phyloP scores from a whole-genome alignment of 192 early-diverging fungal genomes.

The Coemansia sp. region DNA sequence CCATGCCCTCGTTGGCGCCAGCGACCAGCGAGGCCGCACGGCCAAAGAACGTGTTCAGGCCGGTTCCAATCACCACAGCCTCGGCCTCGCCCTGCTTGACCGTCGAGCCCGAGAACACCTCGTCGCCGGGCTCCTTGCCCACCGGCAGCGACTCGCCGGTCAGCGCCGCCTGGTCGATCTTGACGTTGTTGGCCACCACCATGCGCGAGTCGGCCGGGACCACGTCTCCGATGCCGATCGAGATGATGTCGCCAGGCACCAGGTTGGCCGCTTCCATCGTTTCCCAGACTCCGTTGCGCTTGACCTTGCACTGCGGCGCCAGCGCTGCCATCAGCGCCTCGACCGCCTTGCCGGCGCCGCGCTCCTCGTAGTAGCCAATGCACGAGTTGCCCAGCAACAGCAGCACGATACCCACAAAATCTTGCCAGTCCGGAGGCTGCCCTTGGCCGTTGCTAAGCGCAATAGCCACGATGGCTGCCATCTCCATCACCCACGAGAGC shows the following conservation, averaged over 20 bases:
- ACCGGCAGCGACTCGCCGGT: slow-evolving; percentile 73
- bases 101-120: slow-evolving; percentile 73
- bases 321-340: slow-evolving; percentile 92
- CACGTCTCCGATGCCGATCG: slow-evolving; percentile 82
- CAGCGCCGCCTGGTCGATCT: slow-evolving; percentile 68
- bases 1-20: slow-evolving; percentile 66
- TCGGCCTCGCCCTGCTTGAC: slow-evolving; percentile 78
- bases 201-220: slow-evolving; percentile 84
- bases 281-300: slow-evolving; percentile 77
- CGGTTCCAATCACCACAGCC: slow-evolving; percentile 75
- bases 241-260: slow-evolving; percentile 89
- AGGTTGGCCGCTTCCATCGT: slow-evolving; percentile 71
- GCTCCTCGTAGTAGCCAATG: slow-evolving; percentile 89
- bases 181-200: slow-evolving; percentile 61
- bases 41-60: slow-evolving; percentile 80
- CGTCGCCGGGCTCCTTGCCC: slow-evolving; percentile 64
- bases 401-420: slow-evolving; percentile 78
- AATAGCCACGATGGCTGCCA: slow-evolving; percentile 80
- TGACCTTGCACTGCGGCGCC: slow-evolving; percentile 82
- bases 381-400: slow-evolving; percentile 78
- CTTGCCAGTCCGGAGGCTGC: slow-evolving; percentile 72
- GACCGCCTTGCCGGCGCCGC: slow-evolving; percentile 84
- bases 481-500: slow-evolving; percentile 80
- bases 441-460: slow-evolving; percentile 68
- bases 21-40: slow-evolving; percentile 74